phyloP scores from a whole-genome alignment of 768 basidiomycete species.

The Suillus discolor region DNA sequence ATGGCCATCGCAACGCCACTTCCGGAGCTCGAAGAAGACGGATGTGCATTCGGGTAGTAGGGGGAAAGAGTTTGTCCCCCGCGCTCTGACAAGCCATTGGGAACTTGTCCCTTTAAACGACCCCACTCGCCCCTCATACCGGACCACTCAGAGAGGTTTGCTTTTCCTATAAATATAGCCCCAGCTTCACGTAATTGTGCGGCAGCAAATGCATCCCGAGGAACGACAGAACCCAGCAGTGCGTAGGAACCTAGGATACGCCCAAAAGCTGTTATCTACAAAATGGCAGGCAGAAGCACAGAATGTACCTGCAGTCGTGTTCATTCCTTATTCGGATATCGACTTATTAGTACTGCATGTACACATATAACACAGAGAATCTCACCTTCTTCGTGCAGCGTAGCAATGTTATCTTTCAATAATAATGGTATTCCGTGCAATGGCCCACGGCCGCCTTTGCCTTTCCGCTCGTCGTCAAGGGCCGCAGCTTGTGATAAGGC shows the following conservation, averaged over 20 bases:
- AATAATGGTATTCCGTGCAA: constrained; percentile 57
- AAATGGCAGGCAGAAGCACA: no score
- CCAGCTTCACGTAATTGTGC: constrained; percentile 27
- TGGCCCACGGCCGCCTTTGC: constrained; percentile 41
- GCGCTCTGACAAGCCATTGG: constrained; percentile 46
- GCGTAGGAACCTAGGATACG: constrained; percentile 32
- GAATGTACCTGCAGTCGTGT: constrained; percentile 39
- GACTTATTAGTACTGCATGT: not conserved
- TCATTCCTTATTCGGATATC: constrained; percentile 30
- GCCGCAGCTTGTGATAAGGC: constrained; percentile 54
- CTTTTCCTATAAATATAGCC: constrained; percentile 39
- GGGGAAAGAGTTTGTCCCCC: constrained; percentile 46
- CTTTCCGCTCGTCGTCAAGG: constrained; percentile 47
- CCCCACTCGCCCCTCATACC: constrained; percentile 29
- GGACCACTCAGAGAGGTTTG: constrained; percentile 49
- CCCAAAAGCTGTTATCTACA: not conserved
- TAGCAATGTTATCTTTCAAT: constrained; percentile 50
- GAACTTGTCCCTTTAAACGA: constrained; percentile 18
- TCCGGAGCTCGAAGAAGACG: constrained; percentile 46
- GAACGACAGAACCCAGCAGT: constrained; percentile 23
- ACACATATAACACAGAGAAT: not conserved
- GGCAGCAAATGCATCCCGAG: constrained; percentile 29
- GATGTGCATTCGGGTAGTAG: constrained; percentile 43
- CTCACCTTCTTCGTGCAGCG: constrained; percentile 33
- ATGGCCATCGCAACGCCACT: constrained; percentile 43